phyloP scores from a whole-genome alignment of 805 yeast genomes.

The Wickerhamiella nectarea region DNA sequence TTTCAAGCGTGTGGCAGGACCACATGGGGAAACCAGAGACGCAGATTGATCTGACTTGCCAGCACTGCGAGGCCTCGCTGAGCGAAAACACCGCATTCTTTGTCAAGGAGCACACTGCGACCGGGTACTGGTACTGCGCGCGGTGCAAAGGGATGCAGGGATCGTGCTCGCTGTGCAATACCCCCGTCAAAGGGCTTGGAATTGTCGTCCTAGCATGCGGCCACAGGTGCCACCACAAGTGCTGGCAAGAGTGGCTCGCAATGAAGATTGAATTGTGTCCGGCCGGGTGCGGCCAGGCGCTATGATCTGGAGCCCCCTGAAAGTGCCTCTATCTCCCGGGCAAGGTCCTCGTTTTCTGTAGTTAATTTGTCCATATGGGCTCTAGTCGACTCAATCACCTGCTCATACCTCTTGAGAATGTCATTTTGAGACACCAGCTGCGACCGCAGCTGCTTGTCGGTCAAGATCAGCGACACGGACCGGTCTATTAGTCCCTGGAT shows the following conservation, averaged over 20 bases:
- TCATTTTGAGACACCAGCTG: constrained; percentile 7
- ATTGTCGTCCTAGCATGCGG: constrained; percentile 60
- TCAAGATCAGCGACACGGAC: constrained; percentile 6
- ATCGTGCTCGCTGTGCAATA: constrained; percentile 66
- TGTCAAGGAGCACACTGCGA: constrained; percentile 25
- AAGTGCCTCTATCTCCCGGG: constrained; percentile 1
- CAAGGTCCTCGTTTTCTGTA: constrained; percentile 2
- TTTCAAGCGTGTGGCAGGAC: constrained; percentile 7
- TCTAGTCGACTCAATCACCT: constrained; percentile 5
- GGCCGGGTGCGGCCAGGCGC: constrained; percentile 44
- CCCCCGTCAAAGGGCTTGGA: constrained; percentile 59
- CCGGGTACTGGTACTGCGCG: constrained; percentile 81
- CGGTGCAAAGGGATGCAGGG: constrained; percentile 46
- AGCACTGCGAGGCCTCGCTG: constrained; percentile 23
- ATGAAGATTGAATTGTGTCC: constrained; percentile 64
- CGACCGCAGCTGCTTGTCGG: constrained; percentile 8
- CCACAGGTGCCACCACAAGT: constrained; percentile 72
- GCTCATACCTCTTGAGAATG: constrained; percentile 6
- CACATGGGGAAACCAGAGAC: constrained; percentile 22
- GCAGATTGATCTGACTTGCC: constrained; percentile 37
- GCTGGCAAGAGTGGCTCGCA: constrained; percentile 66
- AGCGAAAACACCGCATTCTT: constrained; percentile 23
- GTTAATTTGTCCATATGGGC: constrained; percentile 5
- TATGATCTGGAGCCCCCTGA: background rate
- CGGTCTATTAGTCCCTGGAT: constrained; percentile 8